These are phyloP conservation scores for Sarcomyxa edulis DNA, from an alignment of 768 basidiomycete species.

Conservation along the genomic window DNA sequence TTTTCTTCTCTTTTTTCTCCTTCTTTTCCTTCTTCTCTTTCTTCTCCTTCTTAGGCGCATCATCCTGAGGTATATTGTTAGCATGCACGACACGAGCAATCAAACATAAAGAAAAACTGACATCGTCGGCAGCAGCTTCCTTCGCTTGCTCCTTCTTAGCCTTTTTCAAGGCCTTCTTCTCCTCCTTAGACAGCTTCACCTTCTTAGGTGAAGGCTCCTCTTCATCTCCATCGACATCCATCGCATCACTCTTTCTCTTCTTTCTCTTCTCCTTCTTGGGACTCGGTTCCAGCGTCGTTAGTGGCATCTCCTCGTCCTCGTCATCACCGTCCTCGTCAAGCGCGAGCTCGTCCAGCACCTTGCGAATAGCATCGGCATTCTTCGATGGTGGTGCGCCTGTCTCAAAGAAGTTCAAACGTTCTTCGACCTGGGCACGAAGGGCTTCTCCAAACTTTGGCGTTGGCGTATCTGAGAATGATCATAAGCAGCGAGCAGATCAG, in stretches of 20 bases:
- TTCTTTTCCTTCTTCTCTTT: constrained; percentile 34
- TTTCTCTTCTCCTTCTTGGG: constrained; percentile 59
- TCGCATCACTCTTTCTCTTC: constrained; percentile 62
- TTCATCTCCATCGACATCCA: constrained; percentile 55
- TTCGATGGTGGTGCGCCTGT: constrained; percentile 84
- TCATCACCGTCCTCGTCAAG: constrained; percentile 62
- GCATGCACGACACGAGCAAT: constrained; percentile 4
- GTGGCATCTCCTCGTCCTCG: constrained; percentile 32
- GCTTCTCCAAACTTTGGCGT: constrained; percentile 95
- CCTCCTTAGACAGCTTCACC: constrained; percentile 75
- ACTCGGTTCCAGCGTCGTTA: constrained; percentile 58
- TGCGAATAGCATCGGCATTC: constrained; percentile 88
- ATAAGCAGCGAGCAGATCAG: neutral
- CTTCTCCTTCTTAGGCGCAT: constrained; percentile 29
- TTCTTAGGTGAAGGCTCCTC: constrained; percentile 60
- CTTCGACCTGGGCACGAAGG: constrained; percentile 89
- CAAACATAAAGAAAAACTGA: constrained; percentile 14
- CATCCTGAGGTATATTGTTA: constrained; percentile 18
- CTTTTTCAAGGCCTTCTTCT: constrained; percentile 82
- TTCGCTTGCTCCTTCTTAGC: constrained; percentile 65
- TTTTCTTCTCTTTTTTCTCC: constrained; percentile 56
- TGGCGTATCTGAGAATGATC: constrained; percentile 55
- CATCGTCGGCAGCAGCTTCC: constrained; percentile 39
- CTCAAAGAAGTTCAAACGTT: constrained; percentile 92
- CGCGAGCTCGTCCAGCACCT: constrained; percentile 75